phyloP scores from a whole-genome alignment of 495 filamentous ascomycete species.

The Thermothielavioides terrestris region DNA sequence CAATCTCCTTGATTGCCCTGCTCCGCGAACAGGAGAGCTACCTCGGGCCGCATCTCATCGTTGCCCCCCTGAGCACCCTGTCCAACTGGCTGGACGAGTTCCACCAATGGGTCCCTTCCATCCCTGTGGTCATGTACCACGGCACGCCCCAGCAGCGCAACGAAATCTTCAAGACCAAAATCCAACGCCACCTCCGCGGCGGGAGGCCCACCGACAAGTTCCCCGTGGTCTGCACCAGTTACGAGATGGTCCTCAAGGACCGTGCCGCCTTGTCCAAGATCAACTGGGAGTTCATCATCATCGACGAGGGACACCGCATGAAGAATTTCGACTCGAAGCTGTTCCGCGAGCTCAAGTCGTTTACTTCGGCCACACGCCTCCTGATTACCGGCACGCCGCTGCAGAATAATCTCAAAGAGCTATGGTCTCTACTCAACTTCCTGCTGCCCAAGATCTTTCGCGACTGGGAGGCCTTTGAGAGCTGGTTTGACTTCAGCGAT shows the following conservation, averaged over 20 bases:
- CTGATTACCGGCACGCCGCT: constrained; percentile 92
- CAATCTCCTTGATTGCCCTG: constrained; percentile 83
- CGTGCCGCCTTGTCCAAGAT: constrained; percentile 68
- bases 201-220: constrained; percentile 52
- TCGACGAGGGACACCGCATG: constrained; percentile 94
- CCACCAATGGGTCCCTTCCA: constrained; percentile 73
- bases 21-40: constrained; percentile 77
- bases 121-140: constrained; percentile 85
- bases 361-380: constrained; percentile 79
- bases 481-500: constrained; percentile 93
- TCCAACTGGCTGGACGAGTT: constrained; percentile 98
- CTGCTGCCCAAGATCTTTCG: constrained; percentile 86
- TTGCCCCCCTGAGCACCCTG: constrained; percentile 82
- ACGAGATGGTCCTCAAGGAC: constrained; percentile 93
- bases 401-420: constrained; percentile 89
- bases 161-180: constrained; percentile 55
- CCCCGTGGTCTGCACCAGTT: constrained; percentile 85
- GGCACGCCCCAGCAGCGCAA: constrained; percentile 66
- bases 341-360: constrained; percentile 76
- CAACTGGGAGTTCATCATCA: constrained; percentile 94
- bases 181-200: constrained; percentile 47
- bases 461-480: constrained; percentile 80
- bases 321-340: constrained; percentile 95
- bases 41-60: constrained; percentile 76
- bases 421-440: constrained; percentile 95